Conservation (phyloP, 495 filamentous ascomycete species). For the Penicillium flavigenum region DNA sequence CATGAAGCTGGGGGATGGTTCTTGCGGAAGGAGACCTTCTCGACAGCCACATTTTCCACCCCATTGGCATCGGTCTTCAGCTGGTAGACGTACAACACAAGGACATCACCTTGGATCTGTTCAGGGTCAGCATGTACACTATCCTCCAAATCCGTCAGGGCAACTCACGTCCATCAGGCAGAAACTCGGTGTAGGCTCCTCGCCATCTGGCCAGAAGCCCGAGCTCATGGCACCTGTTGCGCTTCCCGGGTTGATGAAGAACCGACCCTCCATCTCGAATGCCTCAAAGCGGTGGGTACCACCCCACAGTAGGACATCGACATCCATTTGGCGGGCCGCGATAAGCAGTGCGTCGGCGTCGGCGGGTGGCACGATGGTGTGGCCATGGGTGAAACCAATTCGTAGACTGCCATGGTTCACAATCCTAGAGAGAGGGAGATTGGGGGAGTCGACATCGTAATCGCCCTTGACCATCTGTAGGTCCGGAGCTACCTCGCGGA, state of each 20-base stretch:
- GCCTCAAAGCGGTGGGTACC: constrained; percentile 98
- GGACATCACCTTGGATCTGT: constrained; percentile 94
- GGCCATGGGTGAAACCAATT: constrained; percentile 95
- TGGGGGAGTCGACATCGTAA: constrained; percentile 89
- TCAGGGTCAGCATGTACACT: constrained; percentile 4
- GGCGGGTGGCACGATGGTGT: constrained; percentile 86
- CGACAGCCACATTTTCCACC: constrained; percentile 87
- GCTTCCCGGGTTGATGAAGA: constrained; percentile 98
- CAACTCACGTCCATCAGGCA: constrained; percentile 96
- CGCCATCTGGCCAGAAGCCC: constrained; percentile 66
- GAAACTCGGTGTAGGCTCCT: constrained; percentile 91
- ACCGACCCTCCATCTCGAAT: constrained; percentile 97
- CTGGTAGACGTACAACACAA: constrained; percentile 98
- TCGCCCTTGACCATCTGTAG: constrained; percentile 93
- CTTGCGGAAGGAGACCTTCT: constrained; percentile 98
- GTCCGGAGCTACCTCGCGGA: constrained; percentile 86
- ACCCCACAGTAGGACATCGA: constrained; percentile 95
- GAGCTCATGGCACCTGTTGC: constrained; percentile 81
- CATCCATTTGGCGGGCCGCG: constrained; percentile 91
- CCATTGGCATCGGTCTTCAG: constrained; percentile 86
- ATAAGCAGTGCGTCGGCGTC: constrained; percentile 91
- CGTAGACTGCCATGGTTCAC: constrained; percentile 91
- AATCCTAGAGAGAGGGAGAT: constrained; percentile 87
- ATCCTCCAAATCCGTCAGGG: no score
- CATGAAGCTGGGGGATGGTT: constrained; percentile 48